phyloP scores from a whole-genome alignment of 305 asterid species.

The Rubia occidens region DNA sequence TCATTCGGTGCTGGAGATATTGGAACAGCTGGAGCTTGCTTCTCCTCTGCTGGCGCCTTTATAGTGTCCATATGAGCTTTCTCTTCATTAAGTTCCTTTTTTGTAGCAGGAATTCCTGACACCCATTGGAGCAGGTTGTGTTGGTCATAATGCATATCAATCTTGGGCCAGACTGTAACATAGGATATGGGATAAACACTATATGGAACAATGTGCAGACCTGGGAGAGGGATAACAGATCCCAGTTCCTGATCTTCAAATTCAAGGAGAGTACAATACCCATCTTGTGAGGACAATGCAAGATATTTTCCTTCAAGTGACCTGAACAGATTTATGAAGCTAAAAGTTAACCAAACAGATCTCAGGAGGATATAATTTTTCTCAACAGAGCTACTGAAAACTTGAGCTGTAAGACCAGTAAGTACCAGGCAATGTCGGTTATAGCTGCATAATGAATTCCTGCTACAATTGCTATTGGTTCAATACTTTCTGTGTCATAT shows the following conservation, averaged over 20 bases:
- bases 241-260: constrained; percentile 81
- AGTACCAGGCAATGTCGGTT: constrained; percentile 90
- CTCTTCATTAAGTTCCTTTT: constrained; percentile 7
- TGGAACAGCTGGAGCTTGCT: constrained; percentile 29
- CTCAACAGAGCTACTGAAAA: not conserved
- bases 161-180: constrained; percentile 20
- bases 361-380: not conserved
- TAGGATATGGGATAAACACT: constrained; percentile 11
- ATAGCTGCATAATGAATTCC: constrained; percentile 90
- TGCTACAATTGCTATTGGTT: constrained; percentile 69
- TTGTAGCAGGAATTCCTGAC: constrained; percentile 12
- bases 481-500: constrained; percentile 81
- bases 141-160: constrained; percentile 24
- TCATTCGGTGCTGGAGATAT: constrained; percentile 31
- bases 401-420: not conserved
- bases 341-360: not conserved
- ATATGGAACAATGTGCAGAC: constrained; percentile 25
- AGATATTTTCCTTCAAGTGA: constrained; percentile 65
- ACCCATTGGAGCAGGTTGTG: constrained; percentile 19
- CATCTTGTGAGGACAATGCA: constrained; percentile 87
- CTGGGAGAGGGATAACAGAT: constrained; percentile 39
- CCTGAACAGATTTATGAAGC: constrained; percentile 30
- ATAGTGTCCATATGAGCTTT: constrained; percentile 24
- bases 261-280: constrained; percentile 85
- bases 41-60: constrained; percentile 23